Base-by-base conservation (phyloP, 352 stramenopile species). In the Globisporangium lucens region DNA sequence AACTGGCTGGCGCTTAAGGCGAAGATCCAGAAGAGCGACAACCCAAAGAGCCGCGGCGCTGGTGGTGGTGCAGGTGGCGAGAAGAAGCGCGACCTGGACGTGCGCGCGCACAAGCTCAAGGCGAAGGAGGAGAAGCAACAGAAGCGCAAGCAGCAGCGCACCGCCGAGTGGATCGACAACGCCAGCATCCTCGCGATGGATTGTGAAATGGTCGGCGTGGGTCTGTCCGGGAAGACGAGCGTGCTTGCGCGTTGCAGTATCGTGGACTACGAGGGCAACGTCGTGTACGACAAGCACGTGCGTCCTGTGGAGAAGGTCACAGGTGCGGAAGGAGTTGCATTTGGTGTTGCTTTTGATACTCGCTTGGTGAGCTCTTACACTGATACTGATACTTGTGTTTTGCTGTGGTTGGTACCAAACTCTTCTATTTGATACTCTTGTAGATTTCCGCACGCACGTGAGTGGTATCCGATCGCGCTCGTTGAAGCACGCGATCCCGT, bases 141-240 rank as follows among this genome's bases (percentile, higher is more conserved):
- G 56, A 77, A 80, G 69, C 76, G 83, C 56, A 74, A 81, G 66
- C 74, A 90, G 68, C 55, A 63, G 33, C 81, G 82, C 51, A 82
- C 76, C 8, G 78, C 79, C 62, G 72, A 90, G 63, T 93, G 85
- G 87, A 89, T 96, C 68, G 84, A 94, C 75, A 90, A 91, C 68
- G 71, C 69, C 35, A 61, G 66, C 8, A 92, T 96, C 64, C 70
- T 94, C 24, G 88, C 73, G n/a, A 94, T 96, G 85, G 88, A 96
- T 84, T 96, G 88, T 69, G 88, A 96, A 71, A 96, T 96, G 88
- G 88, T 96, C 8, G 88, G 88, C 38, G 88, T 96, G 3, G 88
- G 88, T 0, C 67, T 89, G 17, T 88, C 80, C 2, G 88, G 88
- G 30, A 90, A 89, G 65, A 87, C 81, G 29, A 94, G 87, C 52